Base-by-base conservation (phyloP, 768 basidiomycete genomes). In the Phlebiopsis gigantea region DNA sequence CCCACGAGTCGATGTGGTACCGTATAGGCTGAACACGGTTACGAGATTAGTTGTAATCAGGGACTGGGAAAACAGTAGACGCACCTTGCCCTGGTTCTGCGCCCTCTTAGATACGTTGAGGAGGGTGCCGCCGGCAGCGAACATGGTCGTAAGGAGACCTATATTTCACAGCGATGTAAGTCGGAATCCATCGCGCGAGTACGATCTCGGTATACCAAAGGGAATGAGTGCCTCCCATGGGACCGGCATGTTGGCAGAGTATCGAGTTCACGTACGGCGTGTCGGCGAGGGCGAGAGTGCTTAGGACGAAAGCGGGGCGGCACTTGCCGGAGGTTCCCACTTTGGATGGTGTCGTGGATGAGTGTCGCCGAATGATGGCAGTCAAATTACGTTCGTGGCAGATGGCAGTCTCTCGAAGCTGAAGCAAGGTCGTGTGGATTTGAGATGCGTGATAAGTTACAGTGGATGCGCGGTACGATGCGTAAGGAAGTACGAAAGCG, bases 151-250 rank as follows among this genome's bases (percentile, higher is more conserved):
- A 58, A 96, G 65, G 57, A 96, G 83, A 73, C 84, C 92, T 95
- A 57, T 30, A 47, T 14, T 19, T n/a, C 5, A 17, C 24, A n/a
- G 30, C 17, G 39, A 17, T 46, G 21, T 9, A 1, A 25, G 29
- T 22, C 8, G 21, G 17, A 19, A 15, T 52, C 8, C 24, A 24
- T 7, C 14, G 17, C 12, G 17, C 15, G 14, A 14, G 14, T n/a
- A 17, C 19, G 31, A 12, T 9, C 3, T 10, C 29, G 9, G 43
- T 21, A 14, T 59, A 94, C 95, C 95, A 67, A 95, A 94, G 46
- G 95, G 95, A 77, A 98, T 90, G 64, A 98, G 81, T 51, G 95
- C 93, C 77, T 98, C 94, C 88, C 90, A 98, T 63, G 94, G 95
- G 64, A 97, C 87, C 55, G 95, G 95, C 95, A 96, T 96, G 63